Base-by-base conservation (phyloP, 805 yeast species). In the Pichia sporocuriosa region DNA sequence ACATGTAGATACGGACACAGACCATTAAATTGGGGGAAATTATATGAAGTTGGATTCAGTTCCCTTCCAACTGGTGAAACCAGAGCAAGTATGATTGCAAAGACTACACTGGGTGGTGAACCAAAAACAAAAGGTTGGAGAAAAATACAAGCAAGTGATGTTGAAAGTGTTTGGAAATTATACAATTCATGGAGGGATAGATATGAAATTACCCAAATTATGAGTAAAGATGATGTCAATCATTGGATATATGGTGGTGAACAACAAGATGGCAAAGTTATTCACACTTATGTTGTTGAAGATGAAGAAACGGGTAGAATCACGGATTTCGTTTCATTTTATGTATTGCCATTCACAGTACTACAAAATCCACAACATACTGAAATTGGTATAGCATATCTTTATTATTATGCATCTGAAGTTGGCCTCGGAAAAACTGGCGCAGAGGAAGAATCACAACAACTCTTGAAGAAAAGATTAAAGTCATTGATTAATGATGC, bases 1-100 rank as follows among this genome's bases (percentile, higher is more conserved):
- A 79, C 86, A 2, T 81, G 94, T 59, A 75, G 97, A 46, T 93
- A 93, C 61, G 83, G 84, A 32, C 98, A 93, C 65, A 83, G 98
- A 53, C 94, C 97, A 2, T 67, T 93, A 50, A 84, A 93, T 58
- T 93, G 98, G 97, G 66, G 77, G 12, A 90, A 86, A 57, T 71
- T 93, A 20, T 70, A 84, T 55, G 96, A 87, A 40, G 95, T 88
- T 42, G 97, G 96, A 0, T 93, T 93, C 54, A 79, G 93, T 11
- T 79, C 78, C 40, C 68, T 88, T 43, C 97, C 96, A 9, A 69
- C 73, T 13, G 74, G 72, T 43, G 77, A 77, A 42, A 81, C 96
- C 3, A 73, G 73, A 39, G 70, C 81, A 3, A 69, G 73, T 41
- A 82, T 81, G 84, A 69, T 79, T 21, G 79, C 84, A 5, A 64